Evolutionary conservation across 495 filamentous ascomycete species (phyloP), one percentile per base, ranked within the genome.

Genomic region (Parachaetomium inaequale): DNA sequence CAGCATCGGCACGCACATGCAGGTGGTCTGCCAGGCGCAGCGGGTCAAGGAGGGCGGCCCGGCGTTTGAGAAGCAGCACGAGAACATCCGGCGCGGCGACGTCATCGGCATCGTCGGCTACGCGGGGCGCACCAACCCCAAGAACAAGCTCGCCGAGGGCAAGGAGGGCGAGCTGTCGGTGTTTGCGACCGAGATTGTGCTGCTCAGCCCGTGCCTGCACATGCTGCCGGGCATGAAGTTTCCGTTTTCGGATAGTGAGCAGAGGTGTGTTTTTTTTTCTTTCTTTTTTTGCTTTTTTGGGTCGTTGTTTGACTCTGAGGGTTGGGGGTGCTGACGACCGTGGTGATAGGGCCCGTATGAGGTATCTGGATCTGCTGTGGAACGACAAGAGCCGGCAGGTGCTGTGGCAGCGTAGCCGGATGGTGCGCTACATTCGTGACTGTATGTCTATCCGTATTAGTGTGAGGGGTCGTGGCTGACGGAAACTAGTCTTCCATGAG

Each of bases 291-390:
- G 5, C 4, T 7, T 42, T 8, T 49, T 28, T 60, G 8, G 28
- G n/a, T 12, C 6, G 56, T 21, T 28, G 46, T 47, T 14, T 12
- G n/a, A 17, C 8, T 4, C 8, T 47, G 19, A 25, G 92, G 29
- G 34, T n/a, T 14, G 23, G 2, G 6, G 38, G 38, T 8, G 25
- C 53, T 56, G 53, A 56, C 17, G 55, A n/a, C n/a, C n/a, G 40
- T 58, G 26, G n/a, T 28, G 42, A 17, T 14, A 61, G 59, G 61
- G 90, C 89, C 77, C 89, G 94, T 65, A 88, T 97, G 79, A 82
- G 93, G 51, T 96, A 96, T 73, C 85, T 99, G 32, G 94, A 99
- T 74, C 75, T 97, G 67, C 95, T 98, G 73, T 94, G 97, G 87
- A 98, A 98, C 78, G 88, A 93, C 67, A 78, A 77, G 21, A 89